phyloP scores from a whole-genome alignment of 2,329 filamentous ascomycete species.

The Ceratocystis destructans region DNA sequence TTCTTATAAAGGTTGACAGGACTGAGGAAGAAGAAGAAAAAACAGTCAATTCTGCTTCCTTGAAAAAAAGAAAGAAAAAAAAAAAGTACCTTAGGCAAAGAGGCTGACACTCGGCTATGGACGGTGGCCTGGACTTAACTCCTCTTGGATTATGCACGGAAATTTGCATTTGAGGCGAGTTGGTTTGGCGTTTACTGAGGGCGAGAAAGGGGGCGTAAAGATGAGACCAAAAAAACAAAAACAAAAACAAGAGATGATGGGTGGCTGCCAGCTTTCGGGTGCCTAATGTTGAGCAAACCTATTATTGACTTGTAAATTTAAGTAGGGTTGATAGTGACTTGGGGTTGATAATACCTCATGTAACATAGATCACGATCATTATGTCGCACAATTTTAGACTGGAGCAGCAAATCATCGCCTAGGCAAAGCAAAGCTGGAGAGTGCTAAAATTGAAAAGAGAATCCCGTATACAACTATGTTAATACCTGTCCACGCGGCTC shows the following conservation, averaged over 20 bases:
- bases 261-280: too few relatives aligned
- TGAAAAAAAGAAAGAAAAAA: neutral
- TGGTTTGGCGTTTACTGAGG: neutral
- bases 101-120: neutral
- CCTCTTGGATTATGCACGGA: neutral
- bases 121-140: neutral
- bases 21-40: too few relatives aligned
- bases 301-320: too few relatives aligned
- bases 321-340: too few relatives aligned
- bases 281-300: too few relatives aligned
- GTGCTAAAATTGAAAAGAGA: neutral
- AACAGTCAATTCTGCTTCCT: neutral
- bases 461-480: too few relatives aligned
- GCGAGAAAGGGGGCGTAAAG: neutral
- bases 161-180: neutral
- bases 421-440: neutral
- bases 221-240: neutral
- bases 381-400: too few relatives aligned
- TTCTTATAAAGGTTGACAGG: neutral
- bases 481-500: too few relatives aligned
- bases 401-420: neutral
- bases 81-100: neutral
- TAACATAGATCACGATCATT: too few relatives aligned
- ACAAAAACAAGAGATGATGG: neutral
- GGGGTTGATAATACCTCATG: too few relatives aligned